Evolutionary conservation across 2,329 filamentous ascomycete genomes (phyloP).

Genomic region (Amesomyces nigricolor): DNA sequence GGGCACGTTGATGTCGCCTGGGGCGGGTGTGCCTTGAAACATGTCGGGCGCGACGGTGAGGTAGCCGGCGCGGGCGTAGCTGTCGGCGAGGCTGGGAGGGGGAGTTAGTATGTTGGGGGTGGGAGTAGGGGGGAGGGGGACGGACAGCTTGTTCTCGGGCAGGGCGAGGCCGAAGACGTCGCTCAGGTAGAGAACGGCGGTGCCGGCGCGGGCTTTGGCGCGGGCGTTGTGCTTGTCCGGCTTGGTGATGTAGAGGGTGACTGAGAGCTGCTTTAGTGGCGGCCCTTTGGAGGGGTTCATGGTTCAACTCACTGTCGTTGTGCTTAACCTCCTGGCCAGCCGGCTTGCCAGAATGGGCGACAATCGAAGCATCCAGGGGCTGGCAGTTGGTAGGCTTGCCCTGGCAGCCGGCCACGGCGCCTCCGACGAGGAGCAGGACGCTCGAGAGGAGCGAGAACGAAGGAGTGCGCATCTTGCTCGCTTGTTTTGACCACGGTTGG

Average conservation of each 20-base stretch:
- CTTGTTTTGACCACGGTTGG: neutral
- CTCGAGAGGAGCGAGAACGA: constrained; percentile 1
- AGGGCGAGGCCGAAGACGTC: constrained; percentile 30
- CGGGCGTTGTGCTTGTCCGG: constrained; percentile 11
- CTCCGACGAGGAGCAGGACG: constrained; percentile 11
- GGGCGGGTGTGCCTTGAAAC: constrained; percentile 54
- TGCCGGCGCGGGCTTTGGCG: constrained; percentile 9
- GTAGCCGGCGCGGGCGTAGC: constrained; percentile 62
- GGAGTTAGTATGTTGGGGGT: neutral
- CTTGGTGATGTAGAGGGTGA: constrained; percentile 26
- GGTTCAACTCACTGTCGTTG: constrained; percentile 17
- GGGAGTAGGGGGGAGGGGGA: neutral
- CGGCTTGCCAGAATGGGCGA: constrained; percentile 22
- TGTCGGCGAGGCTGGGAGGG: constrained; percentile 48
- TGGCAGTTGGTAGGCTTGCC: neutral
- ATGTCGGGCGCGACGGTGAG: constrained; percentile 60
- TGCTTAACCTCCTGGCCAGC: constrained; percentile 19
- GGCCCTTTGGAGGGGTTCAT: neutral
- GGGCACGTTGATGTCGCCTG: constrained; percentile 31
- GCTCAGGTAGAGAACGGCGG: constrained; percentile 27
- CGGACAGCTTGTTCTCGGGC: constrained; percentile 27
- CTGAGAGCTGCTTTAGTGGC: constrained; percentile 7
- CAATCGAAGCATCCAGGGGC: constrained; percentile 16
- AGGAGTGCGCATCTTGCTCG: constrained; percentile 10
- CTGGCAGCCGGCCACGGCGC: neutral